Evolutionary conservation across 805 yeast genomes (phyloP).

Genomic region (Barnettozyma californica): DNA sequence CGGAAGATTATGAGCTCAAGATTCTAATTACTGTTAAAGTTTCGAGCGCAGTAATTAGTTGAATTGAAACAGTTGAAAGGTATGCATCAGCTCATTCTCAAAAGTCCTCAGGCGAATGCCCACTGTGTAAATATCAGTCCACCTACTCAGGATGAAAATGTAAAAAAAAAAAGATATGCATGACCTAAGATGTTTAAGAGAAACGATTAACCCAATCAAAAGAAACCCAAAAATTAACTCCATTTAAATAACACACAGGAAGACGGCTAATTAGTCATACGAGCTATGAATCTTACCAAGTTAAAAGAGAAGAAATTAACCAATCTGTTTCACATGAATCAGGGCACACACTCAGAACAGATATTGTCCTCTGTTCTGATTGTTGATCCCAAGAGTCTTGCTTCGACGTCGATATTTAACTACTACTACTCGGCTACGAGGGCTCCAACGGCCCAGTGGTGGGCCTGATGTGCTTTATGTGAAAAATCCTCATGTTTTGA

Average conservation of each 20-base stretch:
- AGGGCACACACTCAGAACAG: constrained; percentile 6
- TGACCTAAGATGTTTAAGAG: background rate
- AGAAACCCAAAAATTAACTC: background rate
- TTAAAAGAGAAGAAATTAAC: constrained; percentile 13
- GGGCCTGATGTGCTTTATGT: constrained; percentile 27
- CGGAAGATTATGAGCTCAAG: no score
- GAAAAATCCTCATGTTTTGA: constrained; percentile 25
- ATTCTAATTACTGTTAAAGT: no score
- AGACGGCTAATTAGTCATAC: background rate
- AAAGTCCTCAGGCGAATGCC: no score
- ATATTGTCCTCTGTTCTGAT: constrained; percentile 10
- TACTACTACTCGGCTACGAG: constrained; percentile 17
- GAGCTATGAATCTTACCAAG: background rate
- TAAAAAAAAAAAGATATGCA: background rate
- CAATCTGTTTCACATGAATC: constrained; percentile 13
- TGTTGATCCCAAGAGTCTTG: constrained; percentile 13
- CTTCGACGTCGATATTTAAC: constrained; percentile 4
- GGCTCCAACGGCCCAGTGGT: constrained; percentile 25
- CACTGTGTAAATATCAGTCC: background rate
- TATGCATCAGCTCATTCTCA: no score
- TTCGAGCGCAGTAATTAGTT: no score
- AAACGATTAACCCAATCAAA: no score
- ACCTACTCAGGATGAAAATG: no score
- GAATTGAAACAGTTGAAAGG: no score
- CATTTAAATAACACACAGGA: no score